A percentile compares a stretch with the other conserved stretches of the same genome.
These are phyloP conservation scores for Dianthus caryophyllus DNA, from an alignment of 148 eudicot species.

Conservation along the genomic window DNA sequence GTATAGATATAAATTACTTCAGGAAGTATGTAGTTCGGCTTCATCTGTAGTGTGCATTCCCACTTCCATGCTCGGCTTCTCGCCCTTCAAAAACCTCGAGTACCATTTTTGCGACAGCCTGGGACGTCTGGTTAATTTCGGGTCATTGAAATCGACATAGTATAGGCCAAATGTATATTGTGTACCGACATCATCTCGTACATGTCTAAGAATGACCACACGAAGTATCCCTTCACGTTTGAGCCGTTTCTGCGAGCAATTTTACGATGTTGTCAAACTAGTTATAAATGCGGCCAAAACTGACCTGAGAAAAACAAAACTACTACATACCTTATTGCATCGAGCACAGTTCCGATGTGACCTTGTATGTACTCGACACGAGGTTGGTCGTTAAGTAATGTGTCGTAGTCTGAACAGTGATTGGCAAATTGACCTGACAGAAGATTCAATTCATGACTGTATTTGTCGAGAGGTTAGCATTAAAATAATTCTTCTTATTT, in stretches of 20 bases:
- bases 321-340: constrained; percentile 61
- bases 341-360: constrained; percentile 40
- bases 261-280: no score
- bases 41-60: no score
- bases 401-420: constrained; percentile 17
- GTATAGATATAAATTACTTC: no score
- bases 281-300: no score
- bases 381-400: constrained; percentile 27
- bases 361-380: constrained; percentile 44
- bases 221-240: constrained; percentile 50
- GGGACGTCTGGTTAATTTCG: constrained; percentile 42
- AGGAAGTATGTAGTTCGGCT: not conserved
- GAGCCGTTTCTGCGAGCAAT: constrained; percentile 62
- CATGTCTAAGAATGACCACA: constrained; percentile 62
- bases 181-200: constrained; percentile 47
- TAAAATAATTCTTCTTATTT: not conserved
- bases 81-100: constrained; percentile 46
- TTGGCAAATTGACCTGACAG: constrained; percentile 32
- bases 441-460: not conserved
- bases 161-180: constrained; percentile 38
- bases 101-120: constrained; percentile 68
- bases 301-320: no score
- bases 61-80: not conserved
- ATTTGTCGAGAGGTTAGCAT: not conserved
- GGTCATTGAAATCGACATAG: constrained; percentile 54